Conservation (phyloP, 2,329 filamentous ascomycete genomes). For the Bisporella sp. region DNA sequence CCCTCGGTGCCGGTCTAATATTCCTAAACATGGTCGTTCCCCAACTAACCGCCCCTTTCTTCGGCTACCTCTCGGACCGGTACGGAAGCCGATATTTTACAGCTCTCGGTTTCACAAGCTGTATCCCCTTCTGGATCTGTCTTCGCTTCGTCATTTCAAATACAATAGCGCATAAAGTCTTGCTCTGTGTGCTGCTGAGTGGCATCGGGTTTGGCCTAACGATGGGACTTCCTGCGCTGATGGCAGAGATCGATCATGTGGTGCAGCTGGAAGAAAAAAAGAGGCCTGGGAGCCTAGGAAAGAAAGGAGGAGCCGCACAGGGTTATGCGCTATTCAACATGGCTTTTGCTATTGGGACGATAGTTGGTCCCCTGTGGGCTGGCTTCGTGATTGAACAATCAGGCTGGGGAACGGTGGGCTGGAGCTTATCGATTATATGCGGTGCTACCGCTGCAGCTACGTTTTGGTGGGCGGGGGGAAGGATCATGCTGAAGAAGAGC, state of each 20-base stretch:
- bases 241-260: constrained; percentile 60
- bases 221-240: constrained; percentile 54
- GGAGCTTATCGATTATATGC: constrained; percentile 42
- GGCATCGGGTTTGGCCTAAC: constrained; percentile 51
- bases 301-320: constrained; percentile 43
- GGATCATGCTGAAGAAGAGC: constrained; percentile 8
- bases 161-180: constrained; percentile 50
- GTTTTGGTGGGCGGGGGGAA: constrained; percentile 43
- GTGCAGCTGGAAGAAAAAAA: constrained; percentile 42
- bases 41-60: constrained; percentile 48
- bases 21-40: constrained; percentile 53
- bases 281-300: constrained; percentile 16
- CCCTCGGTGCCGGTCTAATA: constrained; percentile 48
- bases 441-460: constrained; percentile 42
- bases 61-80: constrained; percentile 39
- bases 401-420: constrained; percentile 48
- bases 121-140: constrained; percentile 51
- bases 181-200: constrained; percentile 56
- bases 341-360: constrained; percentile 42
- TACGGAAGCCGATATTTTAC: constrained; percentile 56
- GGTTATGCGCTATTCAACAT: constrained; percentile 51
- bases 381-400: constrained; percentile 39
- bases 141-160: constrained; percentile 56
- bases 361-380: constrained; percentile 47
- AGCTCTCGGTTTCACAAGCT: constrained; percentile 48